Base-by-base conservation (phyloP, 116 monocot species). In the Dioscorea cayenensis region DNA sequence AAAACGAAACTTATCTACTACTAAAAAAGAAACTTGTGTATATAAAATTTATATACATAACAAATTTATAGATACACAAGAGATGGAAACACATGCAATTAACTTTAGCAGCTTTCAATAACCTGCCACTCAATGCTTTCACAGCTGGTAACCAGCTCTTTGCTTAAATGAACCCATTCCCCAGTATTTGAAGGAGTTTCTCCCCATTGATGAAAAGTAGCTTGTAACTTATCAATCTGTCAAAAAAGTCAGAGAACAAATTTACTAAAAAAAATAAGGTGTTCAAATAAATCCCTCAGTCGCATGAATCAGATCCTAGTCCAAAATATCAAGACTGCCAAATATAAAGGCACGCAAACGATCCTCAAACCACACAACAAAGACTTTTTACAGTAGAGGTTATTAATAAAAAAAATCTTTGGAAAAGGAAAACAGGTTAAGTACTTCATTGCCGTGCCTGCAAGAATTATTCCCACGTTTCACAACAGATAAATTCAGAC, bases 101-200 rank as follows among this genome's bases (percentile, higher is more conserved):
- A 21, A 51, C 25, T 38, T 69, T 19, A 49, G 29, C 28, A 59
- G 51, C n/a, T 23, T 69, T 38, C 22, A 28, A 77, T 16, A 82
- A 97, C 96, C 90, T 92, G 93, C 96, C 96, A 97, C 17, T 90
- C 81, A 35, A 97, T 77, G 79, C 96, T 97, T 75, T 93, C 96
- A 75, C 93, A 92, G 64, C 79, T 92, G 38, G 88, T 76, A 79
- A 88, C 65, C 50, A 97, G 84, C 77, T 93, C 93, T 77, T 77
- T 90, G 36, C 79, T 88, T 20, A 97, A 71, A 83, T 84, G 86
- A 82, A 87, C 78, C 83, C 65, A 71, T 73, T 97, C 93, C 76
- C 84, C 90, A 5, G 78, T 90, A 51, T 83, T 77, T 60, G 71
- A 75, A 60, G 78, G 75, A 16, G 83, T 81, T 36, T 82, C 67